phyloP scores from a whole-genome alignment of 805 yeast genomes.

The Teunomyces panamensis region DNA sequence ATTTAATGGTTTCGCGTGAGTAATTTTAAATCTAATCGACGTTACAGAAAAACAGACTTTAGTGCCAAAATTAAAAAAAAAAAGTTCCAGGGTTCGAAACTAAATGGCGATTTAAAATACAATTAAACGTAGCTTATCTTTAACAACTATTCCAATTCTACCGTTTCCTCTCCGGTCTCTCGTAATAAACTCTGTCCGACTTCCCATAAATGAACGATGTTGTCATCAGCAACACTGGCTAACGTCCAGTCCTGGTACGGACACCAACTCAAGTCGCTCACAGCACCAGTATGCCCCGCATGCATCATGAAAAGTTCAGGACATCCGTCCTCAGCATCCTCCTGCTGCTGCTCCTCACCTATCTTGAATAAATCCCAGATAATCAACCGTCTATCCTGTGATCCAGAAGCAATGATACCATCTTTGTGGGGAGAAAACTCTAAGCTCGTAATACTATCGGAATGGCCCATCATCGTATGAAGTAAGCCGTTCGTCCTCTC shows the following conservation, averaged over 20 bases:
- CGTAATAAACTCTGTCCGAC: constrained; percentile 33
- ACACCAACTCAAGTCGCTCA: constrained; percentile 71
- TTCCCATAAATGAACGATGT: constrained; percentile 60
- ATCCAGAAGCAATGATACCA: constrained; percentile 74
- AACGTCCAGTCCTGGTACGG: constrained; percentile 73
- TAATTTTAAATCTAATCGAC: too few species aligned
- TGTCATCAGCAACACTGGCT: constrained; percentile 62
- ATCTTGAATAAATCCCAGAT: constrained; percentile 78
- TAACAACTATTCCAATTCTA: constrained; percentile 21
- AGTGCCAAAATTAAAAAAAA: too few species aligned
- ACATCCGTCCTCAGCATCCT: constrained; percentile 87
- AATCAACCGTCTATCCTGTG: constrained; percentile 73
- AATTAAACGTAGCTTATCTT: neutral
- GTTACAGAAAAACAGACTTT: too few species aligned
- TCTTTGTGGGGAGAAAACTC: constrained; percentile 79
- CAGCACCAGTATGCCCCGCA: constrained; percentile 82
- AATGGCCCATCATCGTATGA: constrained; percentile 80
- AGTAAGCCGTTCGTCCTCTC: constrained; percentile 32
- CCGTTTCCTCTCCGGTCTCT: constrained; percentile 9
- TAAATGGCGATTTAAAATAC: too few species aligned
- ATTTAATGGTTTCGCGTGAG: too few species aligned
- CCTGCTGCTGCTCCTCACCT: constrained; percentile 82
- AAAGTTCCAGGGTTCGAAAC: too few species aligned
- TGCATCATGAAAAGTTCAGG: constrained; percentile 90
- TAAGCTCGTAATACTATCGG: constrained; percentile 63